Percentiles rank a stretch among this genome's conserved stretches.
Evolutionary conservation across 2,329 filamentous ascomycete genomes (phyloP).

Genomic region (Ascosphaera pollenicola): DNA sequence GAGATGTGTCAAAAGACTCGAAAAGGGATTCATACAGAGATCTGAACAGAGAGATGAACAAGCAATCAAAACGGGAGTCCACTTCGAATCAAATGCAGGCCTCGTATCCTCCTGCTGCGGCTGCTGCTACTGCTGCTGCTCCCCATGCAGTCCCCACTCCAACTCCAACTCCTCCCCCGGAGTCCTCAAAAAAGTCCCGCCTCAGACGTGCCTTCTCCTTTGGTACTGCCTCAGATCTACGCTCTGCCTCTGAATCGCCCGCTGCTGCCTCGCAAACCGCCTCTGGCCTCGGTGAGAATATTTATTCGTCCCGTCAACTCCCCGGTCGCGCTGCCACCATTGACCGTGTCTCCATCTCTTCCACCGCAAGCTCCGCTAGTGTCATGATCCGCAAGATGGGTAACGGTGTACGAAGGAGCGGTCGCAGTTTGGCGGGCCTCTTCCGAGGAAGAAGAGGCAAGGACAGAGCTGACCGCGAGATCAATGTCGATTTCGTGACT

Average conservation of each 20-base stretch:
- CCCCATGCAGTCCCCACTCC: conserved; percentile 43
- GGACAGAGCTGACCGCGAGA: no score
- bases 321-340: conserved; percentile 77
- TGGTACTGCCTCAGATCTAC: conserved; percentile 78
- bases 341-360: conserved; percentile 50
- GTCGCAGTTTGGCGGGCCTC: conserved; percentile 72
- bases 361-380: conserved; percentile 26
- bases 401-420: conserved; percentile 89
- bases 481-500: no score
- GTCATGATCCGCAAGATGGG: conserved; percentile 79
- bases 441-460: conserved; percentile 26
- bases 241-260: conserved; percentile 56
- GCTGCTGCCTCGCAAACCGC: conserved; percentile 89
- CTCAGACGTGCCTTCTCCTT: conserved; percentile 89
- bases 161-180: no score
- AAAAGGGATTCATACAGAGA: no score
- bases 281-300: conserved; percentile 73
- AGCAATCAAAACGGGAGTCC: conserved; percentile 3
- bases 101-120: not conserved
- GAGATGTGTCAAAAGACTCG: no score
- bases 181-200: conserved; percentile 39
- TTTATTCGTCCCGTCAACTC: conserved; percentile 60
- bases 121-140: no score
- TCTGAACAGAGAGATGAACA: no score
- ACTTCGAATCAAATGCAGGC: conserved; percentile 5